Evolutionary conservation across 192 early-diverging fungal genomes (phyloP).

Genomic region (Coemansia sp.): DNA sequence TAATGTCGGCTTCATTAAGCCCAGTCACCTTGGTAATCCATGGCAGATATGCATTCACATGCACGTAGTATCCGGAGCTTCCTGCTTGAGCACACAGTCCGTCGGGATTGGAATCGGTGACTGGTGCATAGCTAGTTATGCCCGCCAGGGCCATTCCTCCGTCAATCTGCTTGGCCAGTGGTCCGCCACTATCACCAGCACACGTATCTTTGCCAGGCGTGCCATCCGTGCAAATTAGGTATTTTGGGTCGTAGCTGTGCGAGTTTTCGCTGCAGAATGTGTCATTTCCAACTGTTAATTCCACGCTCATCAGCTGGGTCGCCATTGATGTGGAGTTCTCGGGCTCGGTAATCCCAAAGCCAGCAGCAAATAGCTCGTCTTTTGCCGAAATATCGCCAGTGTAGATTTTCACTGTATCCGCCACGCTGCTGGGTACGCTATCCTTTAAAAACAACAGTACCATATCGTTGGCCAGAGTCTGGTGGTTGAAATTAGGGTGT

Average conservation of each 20-base stretch:
- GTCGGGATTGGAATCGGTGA: constrained; percentile 15
- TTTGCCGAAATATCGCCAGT: neutral
- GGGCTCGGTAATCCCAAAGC: constrained; percentile 29
- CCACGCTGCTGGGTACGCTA: constrained; percentile 9
- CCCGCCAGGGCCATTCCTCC: constrained; percentile 10
- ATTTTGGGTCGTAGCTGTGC: constrained; percentile 3
- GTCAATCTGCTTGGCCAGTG: constrained; percentile 12
- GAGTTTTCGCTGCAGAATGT: constrained; percentile 13
- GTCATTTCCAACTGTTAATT: constrained; percentile 11
- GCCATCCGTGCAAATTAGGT: constrained; percentile 37
- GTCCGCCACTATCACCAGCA: constrained; percentile 46
- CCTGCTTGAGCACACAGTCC: constrained; percentile 30
- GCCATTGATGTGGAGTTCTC: constrained; percentile 1
- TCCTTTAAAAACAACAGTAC: constrained; percentile 25
- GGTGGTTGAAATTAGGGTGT: constrained; percentile 10
- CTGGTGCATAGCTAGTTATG: constrained; percentile 30
- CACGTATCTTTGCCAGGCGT: constrained; percentile 43
- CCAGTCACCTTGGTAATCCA: constrained; percentile 14
- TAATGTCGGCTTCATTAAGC: neutral
- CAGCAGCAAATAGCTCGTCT: constrained; percentile 16
- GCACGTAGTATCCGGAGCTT: constrained; percentile 29
- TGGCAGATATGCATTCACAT: constrained; percentile 16
- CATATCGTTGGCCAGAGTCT: constrained; percentile 24
- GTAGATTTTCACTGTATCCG: constrained; percentile 14
- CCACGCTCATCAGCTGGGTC: constrained; percentile 17